Base-by-base conservation (phyloP, 1,284 basidiomycete genomes). In the Puccinia brachypodii region DNA sequence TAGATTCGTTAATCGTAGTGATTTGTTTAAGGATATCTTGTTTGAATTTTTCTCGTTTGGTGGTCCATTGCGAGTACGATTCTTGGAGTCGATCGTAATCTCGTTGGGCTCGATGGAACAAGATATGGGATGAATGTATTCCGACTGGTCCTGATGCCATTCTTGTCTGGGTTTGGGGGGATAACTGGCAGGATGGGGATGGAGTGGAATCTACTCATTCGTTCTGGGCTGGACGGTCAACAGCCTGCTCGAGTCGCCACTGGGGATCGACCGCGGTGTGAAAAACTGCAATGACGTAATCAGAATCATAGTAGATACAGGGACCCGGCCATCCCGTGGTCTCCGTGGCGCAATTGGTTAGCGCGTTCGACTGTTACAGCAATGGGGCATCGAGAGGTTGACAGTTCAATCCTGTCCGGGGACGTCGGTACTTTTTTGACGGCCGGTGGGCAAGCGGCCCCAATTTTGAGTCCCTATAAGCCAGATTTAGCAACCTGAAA, bases 81-180 rank as follows among this genome's bases (percentile, higher is more conserved):
- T 25, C 42, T 22, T 44, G 68, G 7, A 71, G 44, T 47, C 68
- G 40, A 4, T 71, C 68, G 25, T 71, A 16, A 16, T 71, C 68
- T 47, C 68, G 40, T 47, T 50, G 68, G 28, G 40, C 40, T 50
- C 68, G 40, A 11, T 71, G 68, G 68, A 71, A 71, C 16, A 71
- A 44, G 68, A 71, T 71, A 16, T 71, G 36, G 3, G 68, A 71
- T 47, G 68, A 71, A 71, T 71, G 68, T 25, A 71, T 1, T 3
- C 68, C 68, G 68, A 71, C 16, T 3, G 40, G 13, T 7, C 42
- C 68, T 28, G 68, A 71, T 6, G 62, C 19, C 62, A 64, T 64
- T n/a, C 36, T 33, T 36, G 2, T 2, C 31, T 40, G 4, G 50
- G 50, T 19, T 40, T 14, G 6, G n/a, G 16, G 9, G 22, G 4